Conservation (phyloP, 352 stramenopile genomes). For the Globisporangium viniferum region DNA sequence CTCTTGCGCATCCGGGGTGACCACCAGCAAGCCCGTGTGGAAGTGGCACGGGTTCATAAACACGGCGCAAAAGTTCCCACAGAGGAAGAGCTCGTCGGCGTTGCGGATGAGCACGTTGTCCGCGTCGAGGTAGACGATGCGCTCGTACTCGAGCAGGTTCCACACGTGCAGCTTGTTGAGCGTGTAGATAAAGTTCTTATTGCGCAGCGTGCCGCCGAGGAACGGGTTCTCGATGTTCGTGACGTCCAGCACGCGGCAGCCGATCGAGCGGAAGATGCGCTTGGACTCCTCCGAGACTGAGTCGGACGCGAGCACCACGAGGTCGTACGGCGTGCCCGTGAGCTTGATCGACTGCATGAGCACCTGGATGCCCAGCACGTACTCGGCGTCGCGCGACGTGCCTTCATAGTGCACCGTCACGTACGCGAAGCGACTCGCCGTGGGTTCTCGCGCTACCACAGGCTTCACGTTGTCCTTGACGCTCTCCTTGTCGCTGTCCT, state of each 20-base stretch:
- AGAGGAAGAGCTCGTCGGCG: conserved; percentile 86
- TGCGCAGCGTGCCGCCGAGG: conserved; percentile 61
- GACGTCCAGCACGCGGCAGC: conserved; percentile 81
- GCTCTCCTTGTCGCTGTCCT: conserved; percentile 3
- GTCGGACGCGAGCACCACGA: conserved; percentile 84
- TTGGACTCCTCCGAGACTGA: conserved; percentile 80
- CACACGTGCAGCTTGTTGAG: conserved; percentile 90
- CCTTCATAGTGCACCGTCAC: conserved; percentile 87
- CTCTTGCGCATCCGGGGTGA: conserved; percentile 67
- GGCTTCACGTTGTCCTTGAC: conserved; percentile 17
- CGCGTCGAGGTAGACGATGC: conserved; percentile 89
- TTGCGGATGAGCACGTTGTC: conserved; percentile 90
- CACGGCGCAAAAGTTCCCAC: conserved; percentile 84
- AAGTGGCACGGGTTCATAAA: conserved; percentile 92
- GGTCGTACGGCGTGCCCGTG: conserved; percentile 74
- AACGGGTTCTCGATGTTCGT: conserved; percentile 89
- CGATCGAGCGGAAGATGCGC: conserved; percentile 71
- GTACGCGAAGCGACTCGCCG: conserved; percentile 73
- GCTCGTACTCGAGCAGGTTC: conserved; percentile 89
- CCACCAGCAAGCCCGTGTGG: conserved; percentile 83
- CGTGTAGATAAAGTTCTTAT: conserved; percentile 90
- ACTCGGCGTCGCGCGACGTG: conserved; percentile 78
- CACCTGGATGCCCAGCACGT: conserved; percentile 80
- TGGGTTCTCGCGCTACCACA: conserved; percentile 13
- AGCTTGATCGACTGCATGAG: conserved; percentile 87